phyloP scores from a whole-genome alignment of 2,329 filamentous ascomycete genomes.

The Fusarium nelsonii region DNA sequence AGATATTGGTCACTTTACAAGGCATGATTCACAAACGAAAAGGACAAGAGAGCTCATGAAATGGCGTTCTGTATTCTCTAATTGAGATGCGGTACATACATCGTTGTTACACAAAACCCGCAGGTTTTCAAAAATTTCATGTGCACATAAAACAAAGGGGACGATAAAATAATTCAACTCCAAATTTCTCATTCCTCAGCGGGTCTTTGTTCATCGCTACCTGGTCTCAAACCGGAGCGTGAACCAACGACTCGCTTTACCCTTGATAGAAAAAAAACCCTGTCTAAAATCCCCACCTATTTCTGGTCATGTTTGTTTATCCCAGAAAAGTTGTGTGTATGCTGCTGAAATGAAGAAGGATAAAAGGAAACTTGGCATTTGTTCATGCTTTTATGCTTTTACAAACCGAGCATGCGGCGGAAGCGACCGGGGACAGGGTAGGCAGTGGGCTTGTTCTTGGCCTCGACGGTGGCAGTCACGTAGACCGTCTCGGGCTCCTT shows the following conservation, averaged over 20 bases:
- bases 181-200: constrained; percentile 26
- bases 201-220: background rate
- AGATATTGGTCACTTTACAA: background rate
- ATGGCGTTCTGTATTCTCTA: constrained; percentile 30
- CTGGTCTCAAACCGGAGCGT: constrained; percentile 31
- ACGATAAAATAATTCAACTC: constrained; percentile 31
- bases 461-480: constrained; percentile 42
- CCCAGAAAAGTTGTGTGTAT: constrained; percentile 1
- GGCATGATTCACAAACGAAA: background rate
- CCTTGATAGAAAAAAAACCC: constrained; percentile 21
- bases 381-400: constrained; percentile 15
- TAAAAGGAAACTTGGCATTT: background rate
- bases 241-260: background rate
- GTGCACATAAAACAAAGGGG: constrained; percentile 43
- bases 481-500: constrained; percentile 45
- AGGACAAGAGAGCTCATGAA: background rate
- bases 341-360: constrained; percentile 20
- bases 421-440: constrained; percentile 28
- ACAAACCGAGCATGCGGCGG: constrained; percentile 42
- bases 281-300: constrained; percentile 13
- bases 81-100: constrained; percentile 19
- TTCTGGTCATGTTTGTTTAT: background rate
- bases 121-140: constrained; percentile 30
- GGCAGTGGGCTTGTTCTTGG: constrained; percentile 17
- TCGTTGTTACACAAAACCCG: constrained; percentile 24